These are phyloP conservation scores for Irpex sp. DNA, from an alignment of 1,284 basidiomycete species.

Conservation along the genomic window DNA sequence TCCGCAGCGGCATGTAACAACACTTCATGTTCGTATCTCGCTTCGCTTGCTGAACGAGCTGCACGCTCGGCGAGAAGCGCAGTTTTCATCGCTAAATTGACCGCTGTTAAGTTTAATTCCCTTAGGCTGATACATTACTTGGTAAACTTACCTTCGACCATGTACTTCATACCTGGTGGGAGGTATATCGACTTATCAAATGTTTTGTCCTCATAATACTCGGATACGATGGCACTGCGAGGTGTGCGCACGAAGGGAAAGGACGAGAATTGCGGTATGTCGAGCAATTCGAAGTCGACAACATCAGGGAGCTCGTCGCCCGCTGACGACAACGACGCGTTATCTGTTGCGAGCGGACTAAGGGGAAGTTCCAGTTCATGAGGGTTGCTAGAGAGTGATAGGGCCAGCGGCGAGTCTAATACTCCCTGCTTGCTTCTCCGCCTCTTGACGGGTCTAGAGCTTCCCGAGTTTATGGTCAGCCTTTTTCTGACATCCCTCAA, in stretches of 20 bases:
- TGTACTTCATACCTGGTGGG: constrained; percentile 5
- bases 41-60: constrained; percentile 5
- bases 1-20: constrained; percentile 3
- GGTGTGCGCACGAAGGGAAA: neutral
- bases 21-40: constrained; percentile 1
- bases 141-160: constrained; percentile 4
- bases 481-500: too few relatives aligned
- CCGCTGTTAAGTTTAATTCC: neutral
- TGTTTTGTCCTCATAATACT: neutral
- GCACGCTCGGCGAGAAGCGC: constrained; percentile 1
- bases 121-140: too few relatives aligned
- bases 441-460: too few relatives aligned
- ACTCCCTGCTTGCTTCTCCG: too few relatives aligned
- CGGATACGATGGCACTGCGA: too few relatives aligned
- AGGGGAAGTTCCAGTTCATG: too few relatives aligned
- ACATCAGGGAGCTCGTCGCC: neutral
- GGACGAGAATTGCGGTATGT: neutral
- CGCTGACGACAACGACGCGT: too few relatives aligned
- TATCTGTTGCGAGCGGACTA: too few relatives aligned
- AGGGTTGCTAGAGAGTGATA: too few relatives aligned
- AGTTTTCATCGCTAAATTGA: constrained; percentile 6
- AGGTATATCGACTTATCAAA: constrained; percentile 1
- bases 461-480: too few relatives aligned
- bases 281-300: neutral
- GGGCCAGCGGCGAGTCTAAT: too few relatives aligned